Percentiles rank a stretch among this genome's conserved stretches.
These are phyloP conservation scores for Solanum lignicaule DNA, from an alignment of 257 asterid genomes.

Conservation along the genomic window DNA sequence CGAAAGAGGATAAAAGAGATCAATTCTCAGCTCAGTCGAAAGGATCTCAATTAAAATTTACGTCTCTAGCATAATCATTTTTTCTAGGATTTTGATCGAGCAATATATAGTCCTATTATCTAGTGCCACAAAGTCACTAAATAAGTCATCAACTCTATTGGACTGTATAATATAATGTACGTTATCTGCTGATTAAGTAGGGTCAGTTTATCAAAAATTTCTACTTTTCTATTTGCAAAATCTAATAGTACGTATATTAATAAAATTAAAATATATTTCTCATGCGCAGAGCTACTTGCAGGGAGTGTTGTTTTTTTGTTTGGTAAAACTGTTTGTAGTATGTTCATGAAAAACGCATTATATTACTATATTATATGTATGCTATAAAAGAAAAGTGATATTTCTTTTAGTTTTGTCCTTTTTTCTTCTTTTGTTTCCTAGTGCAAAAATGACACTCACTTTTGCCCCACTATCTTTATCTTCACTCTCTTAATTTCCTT, in stretches of 20 bases:
- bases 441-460: neutral
- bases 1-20: neutral
- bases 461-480: neutral
- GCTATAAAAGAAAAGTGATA: neutral
- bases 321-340: neutral
- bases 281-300: neutral
- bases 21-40: neutral
- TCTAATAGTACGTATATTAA: neutral
- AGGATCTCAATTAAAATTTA: neutral
- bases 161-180: neutral
- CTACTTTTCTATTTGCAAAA: neutral
- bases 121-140: neutral
- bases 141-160: neutral
- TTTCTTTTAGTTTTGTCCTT: neutral
- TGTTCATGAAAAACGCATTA: neutral
- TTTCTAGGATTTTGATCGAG: no score
- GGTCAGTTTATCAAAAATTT: neutral
- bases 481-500: neutral
- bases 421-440: neutral
- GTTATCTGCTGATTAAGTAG: neutral
- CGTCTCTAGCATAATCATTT: neutral
- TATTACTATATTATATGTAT: neutral
- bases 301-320: neutral
- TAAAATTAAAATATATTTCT: neutral
- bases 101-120: neutral